These are phyloP conservation scores for Monsonia emarginata DNA, from an alignment of 441 rosid genomes.

Conservation along the genomic window DNA sequence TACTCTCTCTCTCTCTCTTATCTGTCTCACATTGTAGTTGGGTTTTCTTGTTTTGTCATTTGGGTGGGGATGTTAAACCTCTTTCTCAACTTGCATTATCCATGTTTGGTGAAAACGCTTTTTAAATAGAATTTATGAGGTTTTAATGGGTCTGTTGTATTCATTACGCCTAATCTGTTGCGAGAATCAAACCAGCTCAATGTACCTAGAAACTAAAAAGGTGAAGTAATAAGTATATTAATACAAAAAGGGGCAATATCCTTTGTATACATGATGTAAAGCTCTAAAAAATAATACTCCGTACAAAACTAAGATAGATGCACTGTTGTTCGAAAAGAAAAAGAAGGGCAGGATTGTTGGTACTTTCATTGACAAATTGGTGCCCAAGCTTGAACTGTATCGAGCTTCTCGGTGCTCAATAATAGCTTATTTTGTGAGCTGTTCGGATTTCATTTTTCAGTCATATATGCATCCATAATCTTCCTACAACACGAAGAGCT, in stretches of 20 bases:
- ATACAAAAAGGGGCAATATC: too few species aligned
- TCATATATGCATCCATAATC: not conserved
- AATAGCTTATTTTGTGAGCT: not conserved
- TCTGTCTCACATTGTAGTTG: not conserved
- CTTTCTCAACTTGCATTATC: not conserved
- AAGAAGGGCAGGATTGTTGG: not conserved
- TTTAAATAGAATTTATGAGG: too few species aligned
- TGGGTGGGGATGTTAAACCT: not conserved
- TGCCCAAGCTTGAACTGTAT: not conserved
- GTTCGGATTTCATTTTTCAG: not conserved
- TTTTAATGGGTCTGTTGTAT: too few species aligned
- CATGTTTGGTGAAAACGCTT: not conserved
- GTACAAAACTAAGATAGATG: too few species aligned
- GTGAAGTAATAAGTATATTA: too few species aligned
- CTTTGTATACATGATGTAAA: too few species aligned
- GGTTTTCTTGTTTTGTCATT: not conserved
- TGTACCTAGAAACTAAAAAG: too few species aligned
- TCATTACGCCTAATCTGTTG: too few species aligned
- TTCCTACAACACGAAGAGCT: not conserved
- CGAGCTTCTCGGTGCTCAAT: not conserved
- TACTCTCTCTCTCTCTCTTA: slow-evolving; percentile 17
- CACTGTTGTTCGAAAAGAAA: not conserved
- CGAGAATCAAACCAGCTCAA: too few species aligned
- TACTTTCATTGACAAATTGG: not conserved
- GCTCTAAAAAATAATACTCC: too few species aligned